Conservation (phyloP, 129 eudicot genomes). For the Smallanthus sonchifolius region DNA sequence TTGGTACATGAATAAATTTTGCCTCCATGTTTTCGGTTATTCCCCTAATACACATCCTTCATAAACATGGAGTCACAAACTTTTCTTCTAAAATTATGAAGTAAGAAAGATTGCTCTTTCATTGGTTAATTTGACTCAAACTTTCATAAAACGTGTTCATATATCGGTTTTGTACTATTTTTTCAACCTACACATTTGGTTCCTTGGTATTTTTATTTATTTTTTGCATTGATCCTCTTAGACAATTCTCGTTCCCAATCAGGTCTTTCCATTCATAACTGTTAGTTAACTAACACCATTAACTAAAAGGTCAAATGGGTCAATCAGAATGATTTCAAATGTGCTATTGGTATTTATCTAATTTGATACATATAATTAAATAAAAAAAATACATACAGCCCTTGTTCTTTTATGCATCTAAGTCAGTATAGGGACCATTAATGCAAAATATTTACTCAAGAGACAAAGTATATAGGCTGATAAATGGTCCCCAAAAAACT, state of each 20-base stretch:
- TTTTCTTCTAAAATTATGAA: not conserved
- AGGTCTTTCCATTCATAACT: not conserved
- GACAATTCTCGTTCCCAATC: not conserved
- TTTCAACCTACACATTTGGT: constrained; percentile 1
- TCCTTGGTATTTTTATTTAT: not conserved
- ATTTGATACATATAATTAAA: not conserved
- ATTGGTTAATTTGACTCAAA: not conserved
- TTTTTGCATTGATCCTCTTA: not conserved
- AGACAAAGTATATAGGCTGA: constrained; percentile 3
- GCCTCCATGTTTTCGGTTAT: not conserved
- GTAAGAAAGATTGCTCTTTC: not conserved
- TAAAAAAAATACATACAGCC: not conserved
- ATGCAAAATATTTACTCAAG: not conserved
- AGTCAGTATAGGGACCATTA: not conserved
- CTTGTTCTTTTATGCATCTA: not conserved
- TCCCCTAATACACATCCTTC: not conserved
- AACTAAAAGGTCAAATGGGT: not conserved
- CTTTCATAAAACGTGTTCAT: not conserved
- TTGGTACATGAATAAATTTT: not conserved
- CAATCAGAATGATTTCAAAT: not conserved
- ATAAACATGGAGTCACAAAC: not conserved
- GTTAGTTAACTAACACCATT: not conserved
- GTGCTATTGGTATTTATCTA: not conserved
- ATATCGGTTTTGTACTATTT: not conserved
- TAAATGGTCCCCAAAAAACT: not conserved